phyloP scores from a whole-genome alignment of 2,329 filamentous ascomycete species.

The Hymenoscyphus salicellus region DNA sequence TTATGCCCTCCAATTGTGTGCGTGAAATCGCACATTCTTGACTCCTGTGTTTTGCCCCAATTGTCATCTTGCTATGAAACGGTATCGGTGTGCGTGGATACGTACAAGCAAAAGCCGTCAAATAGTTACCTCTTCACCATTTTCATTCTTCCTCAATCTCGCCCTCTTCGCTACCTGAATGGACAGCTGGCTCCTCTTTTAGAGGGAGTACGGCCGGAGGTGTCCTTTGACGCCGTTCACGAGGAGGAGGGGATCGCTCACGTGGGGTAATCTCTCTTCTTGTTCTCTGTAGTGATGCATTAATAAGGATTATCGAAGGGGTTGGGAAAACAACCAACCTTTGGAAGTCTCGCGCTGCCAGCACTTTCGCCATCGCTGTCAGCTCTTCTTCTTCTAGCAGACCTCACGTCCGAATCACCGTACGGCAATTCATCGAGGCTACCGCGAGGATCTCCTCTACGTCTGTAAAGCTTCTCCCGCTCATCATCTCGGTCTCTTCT shows the following conservation, averaged over 20 bases:
- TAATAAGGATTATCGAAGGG: slow-evolving; percentile 12
- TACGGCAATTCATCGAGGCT: slow-evolving; percentile 88
- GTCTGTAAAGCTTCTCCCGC: slow-evolving; percentile 81
- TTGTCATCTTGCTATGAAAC: slow-evolving; percentile 35
- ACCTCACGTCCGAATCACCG: slow-evolving; percentile 66
- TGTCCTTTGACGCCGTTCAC: slow-evolving; percentile 55
- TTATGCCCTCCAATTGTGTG: not conserved
- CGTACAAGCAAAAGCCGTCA: slow-evolving; percentile 32
- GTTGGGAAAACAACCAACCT: slow-evolving; percentile 43
- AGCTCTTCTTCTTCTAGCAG: slow-evolving; percentile 70
- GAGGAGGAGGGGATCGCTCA: slow-evolving; percentile 58
- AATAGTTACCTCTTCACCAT: not conserved
- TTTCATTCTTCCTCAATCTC: slow-evolving; percentile 78
- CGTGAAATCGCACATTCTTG: slow-evolving; percentile 12
- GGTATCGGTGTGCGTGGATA: slow-evolving; percentile 33
- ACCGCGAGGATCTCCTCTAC: slow-evolving; percentile 72
- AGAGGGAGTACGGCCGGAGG: slow-evolving; percentile 41
- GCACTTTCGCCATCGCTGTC: slow-evolving; percentile 70
- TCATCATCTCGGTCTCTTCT: slow-evolving; percentile 85
- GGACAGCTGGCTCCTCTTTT: slow-evolving; percentile 46
- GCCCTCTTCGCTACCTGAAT: slow-evolving; percentile 89
- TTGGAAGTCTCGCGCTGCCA: slow-evolving; percentile 59
- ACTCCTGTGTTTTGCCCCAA: slow-evolving; percentile 25
- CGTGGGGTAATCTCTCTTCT: slow-evolving; percentile 56
- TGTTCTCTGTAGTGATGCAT: slow-evolving; percentile 45